These are phyloP conservation scores for Carallia brachiata DNA, from an alignment of 345 rosid species.

Conservation along the genomic window DNA sequence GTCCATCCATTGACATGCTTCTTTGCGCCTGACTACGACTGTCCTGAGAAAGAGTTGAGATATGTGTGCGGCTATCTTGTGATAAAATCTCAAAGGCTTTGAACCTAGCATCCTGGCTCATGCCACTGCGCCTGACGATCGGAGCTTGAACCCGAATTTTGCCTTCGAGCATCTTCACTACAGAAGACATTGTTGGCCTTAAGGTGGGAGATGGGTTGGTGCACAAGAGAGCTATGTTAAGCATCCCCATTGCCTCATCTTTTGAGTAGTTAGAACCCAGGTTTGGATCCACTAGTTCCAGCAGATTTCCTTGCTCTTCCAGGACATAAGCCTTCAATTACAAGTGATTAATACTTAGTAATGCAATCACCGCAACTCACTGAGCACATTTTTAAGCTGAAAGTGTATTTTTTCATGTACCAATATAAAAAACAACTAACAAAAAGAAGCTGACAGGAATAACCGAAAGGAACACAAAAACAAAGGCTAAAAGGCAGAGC, in stretches of 20 bases:
- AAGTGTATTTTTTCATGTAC: too few relatives aligned
- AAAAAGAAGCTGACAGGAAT: too few relatives aligned
- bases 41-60: constrained; percentile 41
- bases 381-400: too few relatives aligned
- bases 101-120: constrained; percentile 61
- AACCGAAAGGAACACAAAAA: too few relatives aligned
- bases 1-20: constrained; percentile 57
- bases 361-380: too few relatives aligned
- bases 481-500: too few relatives aligned
- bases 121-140: constrained; percentile 48
- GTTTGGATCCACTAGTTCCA: constrained; percentile 72
- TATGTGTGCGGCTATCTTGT: constrained; percentile 56
- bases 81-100: constrained; percentile 69
- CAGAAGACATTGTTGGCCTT: constrained; percentile 85
- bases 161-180: constrained; percentile 80
- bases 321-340: constrained; percentile 68
- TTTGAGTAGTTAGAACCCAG: constrained; percentile 56
- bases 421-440: too few relatives aligned
- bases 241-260: constrained; percentile 64
- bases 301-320: constrained; percentile 90
- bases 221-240: constrained; percentile 73
- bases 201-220: constrained; percentile 88
- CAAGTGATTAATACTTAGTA: neutral
- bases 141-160: constrained; percentile 69
- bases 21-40: constrained; percentile 40